Percentiles rank a stretch among this genome's conserved stretches.
Conservation (phyloP, 1,139 yeast species). For the Pichia sp. region DNA sequence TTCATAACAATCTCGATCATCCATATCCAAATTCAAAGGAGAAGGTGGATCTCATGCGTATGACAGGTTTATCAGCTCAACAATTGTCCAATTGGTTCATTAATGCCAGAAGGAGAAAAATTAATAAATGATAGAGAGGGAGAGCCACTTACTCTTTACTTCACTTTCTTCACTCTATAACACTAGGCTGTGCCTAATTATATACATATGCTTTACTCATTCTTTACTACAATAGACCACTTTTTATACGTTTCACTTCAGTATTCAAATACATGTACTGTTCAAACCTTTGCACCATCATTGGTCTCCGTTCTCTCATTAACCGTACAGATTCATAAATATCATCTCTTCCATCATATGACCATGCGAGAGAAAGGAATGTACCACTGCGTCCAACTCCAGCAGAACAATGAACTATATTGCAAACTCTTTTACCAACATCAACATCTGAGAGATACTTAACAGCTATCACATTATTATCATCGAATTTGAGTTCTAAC, state of each 20-base stretch:
- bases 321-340: constrained; percentile 20
- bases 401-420: constrained; percentile 68
- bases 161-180: not conserved
- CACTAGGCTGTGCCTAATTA: no score
- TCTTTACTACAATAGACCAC: not conserved
- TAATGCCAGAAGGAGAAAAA: constrained; percentile 85
- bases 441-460: no score
- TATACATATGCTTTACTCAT: not conserved
- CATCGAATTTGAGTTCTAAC: not conserved
- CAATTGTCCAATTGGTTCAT: constrained; percentile 96
- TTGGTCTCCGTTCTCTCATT: constrained; percentile 23
- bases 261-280: constrained; percentile 22
- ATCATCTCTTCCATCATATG: constrained; percentile 12
- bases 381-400: constrained; percentile 86
- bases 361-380: constrained; percentile 58
- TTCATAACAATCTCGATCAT: constrained; percentile 75
- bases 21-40: constrained; percentile 94
- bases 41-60: constrained; percentile 67
- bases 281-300: constrained; percentile 28
- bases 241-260: not conserved
- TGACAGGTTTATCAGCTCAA: constrained; percentile 84
- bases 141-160: not conserved
- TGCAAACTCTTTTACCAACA: not conserved
- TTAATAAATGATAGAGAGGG: no score
- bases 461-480: not conserved